A percentile compares a stretch with the other conserved stretches of the same genome.
Conservation (phyloP, 163 green algal genomes). For the Prototheca cutis region DNA sequence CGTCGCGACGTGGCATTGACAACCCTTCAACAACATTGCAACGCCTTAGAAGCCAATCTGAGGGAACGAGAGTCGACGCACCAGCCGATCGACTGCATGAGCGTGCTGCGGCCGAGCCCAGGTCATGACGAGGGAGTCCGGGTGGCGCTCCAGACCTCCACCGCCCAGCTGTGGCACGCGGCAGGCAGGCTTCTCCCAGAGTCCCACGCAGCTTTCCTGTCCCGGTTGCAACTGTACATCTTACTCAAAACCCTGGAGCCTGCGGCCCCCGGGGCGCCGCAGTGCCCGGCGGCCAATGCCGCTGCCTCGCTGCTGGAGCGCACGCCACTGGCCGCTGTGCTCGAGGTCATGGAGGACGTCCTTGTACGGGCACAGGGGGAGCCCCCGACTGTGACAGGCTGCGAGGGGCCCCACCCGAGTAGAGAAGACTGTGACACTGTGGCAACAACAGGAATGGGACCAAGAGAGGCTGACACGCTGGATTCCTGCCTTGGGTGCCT, state of each 20-base stretch:
- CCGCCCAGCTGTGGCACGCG: neutral
- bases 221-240: neutral
- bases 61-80: neutral
- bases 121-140: neutral
- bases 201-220: neutral
- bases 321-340: neutral
- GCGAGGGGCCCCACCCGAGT: no score
- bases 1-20: neutral
- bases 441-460: neutral
- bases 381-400: no score
- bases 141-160: neutral
- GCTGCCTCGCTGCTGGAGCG: constrained; percentile 4
- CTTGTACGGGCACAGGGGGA: no score
- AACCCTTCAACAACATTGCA: neutral
- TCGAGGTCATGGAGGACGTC: neutral
- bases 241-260: no score
- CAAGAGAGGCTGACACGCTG: neutral
- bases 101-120: neutral
- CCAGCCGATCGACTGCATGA: no score
- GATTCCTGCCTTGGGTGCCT: neutral
- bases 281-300: no score
- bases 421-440: neutral
- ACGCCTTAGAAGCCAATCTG: neutral
- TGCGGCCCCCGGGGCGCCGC: no score
- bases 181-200: neutral